phyloP scores from a whole-genome alignment of 306 rosid genomes.

The Delonix regia region DNA sequence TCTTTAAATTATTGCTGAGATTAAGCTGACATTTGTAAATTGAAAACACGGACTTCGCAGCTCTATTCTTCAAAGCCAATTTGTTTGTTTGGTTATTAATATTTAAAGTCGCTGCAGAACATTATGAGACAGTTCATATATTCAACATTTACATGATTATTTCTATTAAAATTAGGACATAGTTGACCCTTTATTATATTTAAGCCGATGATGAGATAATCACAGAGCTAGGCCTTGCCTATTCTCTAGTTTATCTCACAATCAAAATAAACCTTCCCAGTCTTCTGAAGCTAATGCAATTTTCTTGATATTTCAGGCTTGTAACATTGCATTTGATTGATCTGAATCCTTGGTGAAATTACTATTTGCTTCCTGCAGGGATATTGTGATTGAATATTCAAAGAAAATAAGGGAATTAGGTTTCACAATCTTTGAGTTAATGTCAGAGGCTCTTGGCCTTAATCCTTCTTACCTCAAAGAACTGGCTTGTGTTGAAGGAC shows the following conservation, averaged over 20 bases:
- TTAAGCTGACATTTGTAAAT: too few relatives aligned
- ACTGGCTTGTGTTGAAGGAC: slow-evolving; percentile 45
- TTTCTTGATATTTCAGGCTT: background rate
- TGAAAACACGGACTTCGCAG: background rate
- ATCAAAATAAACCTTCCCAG: background rate
- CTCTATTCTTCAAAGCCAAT: background rate
- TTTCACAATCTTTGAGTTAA: slow-evolving; percentile 42
- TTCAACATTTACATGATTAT: too few relatives aligned
- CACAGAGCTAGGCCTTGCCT: too few relatives aligned
- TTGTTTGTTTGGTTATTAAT: background rate
- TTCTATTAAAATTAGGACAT: too few relatives aligned
- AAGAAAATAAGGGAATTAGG: slow-evolving; percentile 42
- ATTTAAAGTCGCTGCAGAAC: background rate
- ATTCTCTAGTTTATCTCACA: too few relatives aligned
- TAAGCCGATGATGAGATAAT: too few relatives aligned
- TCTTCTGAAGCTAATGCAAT: background rate
- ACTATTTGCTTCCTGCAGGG: slow-evolving; percentile 30
- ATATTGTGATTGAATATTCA: slow-evolving; percentile 44
- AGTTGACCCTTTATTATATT: too few relatives aligned
- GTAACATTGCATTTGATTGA: background rate
- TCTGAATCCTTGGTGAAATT: background rate
- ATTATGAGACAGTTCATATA: too few relatives aligned
- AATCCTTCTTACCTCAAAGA: slow-evolving; percentile 38
- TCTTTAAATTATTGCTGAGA: too few relatives aligned
- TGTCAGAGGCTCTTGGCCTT: slow-evolving; percentile 59